Base-by-base conservation (phyloP, 1,139 yeast species). In the Williopsis jadinii region DNA sequence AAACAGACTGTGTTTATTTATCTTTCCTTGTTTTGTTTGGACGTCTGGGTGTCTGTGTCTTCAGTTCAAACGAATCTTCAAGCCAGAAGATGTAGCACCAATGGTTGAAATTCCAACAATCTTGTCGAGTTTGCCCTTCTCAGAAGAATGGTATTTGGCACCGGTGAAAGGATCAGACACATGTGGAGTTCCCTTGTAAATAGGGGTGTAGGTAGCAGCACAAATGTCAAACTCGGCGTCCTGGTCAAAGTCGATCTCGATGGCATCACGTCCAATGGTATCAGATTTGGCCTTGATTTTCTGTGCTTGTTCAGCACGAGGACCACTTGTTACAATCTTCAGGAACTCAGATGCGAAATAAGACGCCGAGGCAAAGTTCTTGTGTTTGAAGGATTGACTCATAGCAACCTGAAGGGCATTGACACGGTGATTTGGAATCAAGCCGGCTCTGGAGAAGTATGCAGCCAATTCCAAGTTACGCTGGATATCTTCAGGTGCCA, bases 31-130 rank as follows among this genome's bases (percentile, higher is more conserved):
- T 19, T 19, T 19, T 19, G 24, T 19, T 19, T 19, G 6, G 6
- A 6, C 6, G 6, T 19, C 24, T 19, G 24, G 24, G 6, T 19
- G 4, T 19, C 24, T 19, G 24, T 19, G 6, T 4, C 6, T 19
- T 19, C 24, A 19, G 15, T 36, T 24, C n/a, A 41, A 15, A 28
- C 55, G 57, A 30, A 66, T 59, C 57, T 94, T 79, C 56, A 90
- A 74, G 19, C 98, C 98, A 28, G 96, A 84, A n/a, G 95, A 95
- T 27, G 94, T 85, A n/a, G 88, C 87, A 26, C 98, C 98, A 49
- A 94, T 79, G 41, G 75, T 68, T 8, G 97, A 84, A 49, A 94
- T 71, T 36, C 72, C 66, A 8, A 97, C 85, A 48, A 94, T 80
- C 42, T 66, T 69, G 66, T 96, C 92, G 35, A 87, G 57, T 52